Percentiles rank a stretch among this genome's conserved stretches.
phyloP scores from a whole-genome alignment of 2,329 filamentous ascomycete genomes.

The Aulographum hederae region DNA sequence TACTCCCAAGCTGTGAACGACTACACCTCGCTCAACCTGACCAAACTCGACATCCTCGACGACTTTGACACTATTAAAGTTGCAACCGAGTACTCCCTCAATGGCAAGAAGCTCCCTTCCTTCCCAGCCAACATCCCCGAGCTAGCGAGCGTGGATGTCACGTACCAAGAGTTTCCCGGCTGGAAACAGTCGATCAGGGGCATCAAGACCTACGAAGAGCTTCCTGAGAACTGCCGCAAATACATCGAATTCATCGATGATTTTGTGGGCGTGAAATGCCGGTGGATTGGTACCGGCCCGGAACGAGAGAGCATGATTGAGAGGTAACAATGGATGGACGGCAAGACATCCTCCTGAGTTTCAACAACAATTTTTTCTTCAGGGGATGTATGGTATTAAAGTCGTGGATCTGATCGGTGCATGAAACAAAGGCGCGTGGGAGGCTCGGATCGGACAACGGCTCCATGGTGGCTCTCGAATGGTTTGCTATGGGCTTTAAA shows the following conservation, averaged over 20 bases:
- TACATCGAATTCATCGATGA: constrained; percentile 49
- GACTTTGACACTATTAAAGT: constrained; percentile 58
- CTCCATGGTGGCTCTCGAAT: no score
- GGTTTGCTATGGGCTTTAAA: no score
- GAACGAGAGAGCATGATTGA: constrained; percentile 46
- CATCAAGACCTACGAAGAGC: constrained; percentile 39
- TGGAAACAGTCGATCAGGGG: constrained; percentile 49
- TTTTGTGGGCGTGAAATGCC: constrained; percentile 37
- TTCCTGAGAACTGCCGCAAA: constrained; percentile 44
- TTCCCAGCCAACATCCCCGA: constrained; percentile 47
- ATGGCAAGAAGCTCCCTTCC: constrained; percentile 35
- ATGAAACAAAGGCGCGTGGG: no score
- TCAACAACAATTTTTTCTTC: no score
- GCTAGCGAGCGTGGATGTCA: constrained; percentile 41
- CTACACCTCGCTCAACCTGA: constrained; percentile 44
- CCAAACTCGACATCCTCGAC: constrained; percentile 53
- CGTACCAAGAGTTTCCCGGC: constrained; percentile 50
- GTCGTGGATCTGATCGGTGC: no score
- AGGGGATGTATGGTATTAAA: no score
- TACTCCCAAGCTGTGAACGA: constrained; percentile 47
- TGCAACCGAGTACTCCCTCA: constrained; percentile 48
- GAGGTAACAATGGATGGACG: constrained; percentile 21
- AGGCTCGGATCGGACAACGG: no score
- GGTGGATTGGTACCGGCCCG: constrained; percentile 50
- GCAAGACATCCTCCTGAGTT: no score